These are phyloP conservation scores for Sporisorium exsertum DNA, from an alignment of 1,284 basidiomycete species.

Conservation along the genomic window DNA sequence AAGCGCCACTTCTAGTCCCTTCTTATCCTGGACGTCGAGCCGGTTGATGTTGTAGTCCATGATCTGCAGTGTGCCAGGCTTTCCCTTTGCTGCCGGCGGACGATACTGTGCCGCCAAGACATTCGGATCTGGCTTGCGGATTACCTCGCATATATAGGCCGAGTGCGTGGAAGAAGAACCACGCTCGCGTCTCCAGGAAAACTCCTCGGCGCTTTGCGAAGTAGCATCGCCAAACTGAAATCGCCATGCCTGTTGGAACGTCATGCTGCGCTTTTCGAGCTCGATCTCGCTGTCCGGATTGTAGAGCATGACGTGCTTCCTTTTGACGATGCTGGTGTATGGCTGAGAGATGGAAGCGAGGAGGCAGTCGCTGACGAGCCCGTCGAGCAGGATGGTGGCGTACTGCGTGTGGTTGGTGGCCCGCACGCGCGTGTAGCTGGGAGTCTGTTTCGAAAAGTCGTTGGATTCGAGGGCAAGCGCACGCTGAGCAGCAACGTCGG, in stretches of 20 bases:
- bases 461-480: slow-evolving; percentile 27
- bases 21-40: slow-evolving; percentile 80
- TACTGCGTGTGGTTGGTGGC: slow-evolving; percentile 44
- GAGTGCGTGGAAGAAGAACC: slow-evolving; percentile 24
- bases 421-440: slow-evolving; percentile 50
- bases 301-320: slow-evolving; percentile 79
- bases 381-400: slow-evolving; percentile 49
- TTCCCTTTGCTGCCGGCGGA: slow-evolving; percentile 75
- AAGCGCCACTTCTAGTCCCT: slow-evolving; percentile 80
- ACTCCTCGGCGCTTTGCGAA: slow-evolving; percentile 21
- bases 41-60: slow-evolving; percentile 84
- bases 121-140: slow-evolving; percentile 85
- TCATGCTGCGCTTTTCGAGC: slow-evolving; percentile 77
- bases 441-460: slow-evolving; percentile 36
- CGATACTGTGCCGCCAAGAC: slow-evolving; percentile 85
- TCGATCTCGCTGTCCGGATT: slow-evolving; percentile 80
- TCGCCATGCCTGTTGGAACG: slow-evolving; percentile 79
- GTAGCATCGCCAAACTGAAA: slow-evolving; percentile 77
- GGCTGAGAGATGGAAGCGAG: slow-evolving; percentile 38
- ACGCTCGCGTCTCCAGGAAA: slow-evolving; percentile 67
- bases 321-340: slow-evolving; percentile 71
- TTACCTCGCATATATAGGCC: slow-evolving; percentile 72
- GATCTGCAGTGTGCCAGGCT: slow-evolving; percentile 79
- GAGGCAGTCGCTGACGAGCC: slow-evolving; percentile 31
- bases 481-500: slow-evolving; percentile 32